phyloP scores from a whole-genome alignment of 2,329 filamentous ascomycete genomes.

The Magnaporthiopsis rhizophila region DNA sequence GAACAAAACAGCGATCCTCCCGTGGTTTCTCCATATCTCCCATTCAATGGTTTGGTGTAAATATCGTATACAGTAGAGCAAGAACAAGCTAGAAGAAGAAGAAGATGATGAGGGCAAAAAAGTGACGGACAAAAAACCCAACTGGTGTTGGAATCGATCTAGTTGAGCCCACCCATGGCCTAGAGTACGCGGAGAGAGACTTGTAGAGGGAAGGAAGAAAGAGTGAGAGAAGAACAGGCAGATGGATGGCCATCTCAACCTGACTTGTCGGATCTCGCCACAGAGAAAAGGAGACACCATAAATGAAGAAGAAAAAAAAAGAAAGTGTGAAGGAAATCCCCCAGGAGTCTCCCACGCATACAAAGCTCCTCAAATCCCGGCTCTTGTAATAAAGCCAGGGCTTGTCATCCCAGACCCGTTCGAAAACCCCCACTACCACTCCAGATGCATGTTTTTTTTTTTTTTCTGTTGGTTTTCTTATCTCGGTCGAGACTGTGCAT shows the following conservation, averaged over 20 bases:
- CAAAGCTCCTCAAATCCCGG: neutral
- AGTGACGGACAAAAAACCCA: neutral
- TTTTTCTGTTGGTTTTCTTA: too few relatives aligned
- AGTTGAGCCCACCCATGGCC: neutral
- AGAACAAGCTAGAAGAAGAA: neutral
- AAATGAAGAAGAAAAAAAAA: neutral
- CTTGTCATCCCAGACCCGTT: neutral
- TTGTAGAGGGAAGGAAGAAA: neutral
- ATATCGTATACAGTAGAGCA: neutral
- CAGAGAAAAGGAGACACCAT: neutral
- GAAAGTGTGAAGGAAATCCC: neutral
- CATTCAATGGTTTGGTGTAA: neutral
- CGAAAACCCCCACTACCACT: neutral
- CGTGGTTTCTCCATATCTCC: neutral
- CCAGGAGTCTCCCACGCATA: neutral
- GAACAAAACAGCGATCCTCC: neutral
- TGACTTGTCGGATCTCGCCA: neutral
- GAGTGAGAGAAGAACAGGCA: neutral
- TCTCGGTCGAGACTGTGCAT: too few relatives aligned
- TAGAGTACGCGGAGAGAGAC: neutral
- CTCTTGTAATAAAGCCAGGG: neutral
- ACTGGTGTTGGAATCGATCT: neutral
- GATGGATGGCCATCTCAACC: neutral
- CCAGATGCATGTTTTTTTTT: too few relatives aligned
- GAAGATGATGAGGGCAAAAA: neutral